A percentile compares a stretch with the other conserved stretches of the same genome.
Conservation (phyloP, 2,329 filamentous ascomycete species). For the Ilyonectria destructans region DNA sequence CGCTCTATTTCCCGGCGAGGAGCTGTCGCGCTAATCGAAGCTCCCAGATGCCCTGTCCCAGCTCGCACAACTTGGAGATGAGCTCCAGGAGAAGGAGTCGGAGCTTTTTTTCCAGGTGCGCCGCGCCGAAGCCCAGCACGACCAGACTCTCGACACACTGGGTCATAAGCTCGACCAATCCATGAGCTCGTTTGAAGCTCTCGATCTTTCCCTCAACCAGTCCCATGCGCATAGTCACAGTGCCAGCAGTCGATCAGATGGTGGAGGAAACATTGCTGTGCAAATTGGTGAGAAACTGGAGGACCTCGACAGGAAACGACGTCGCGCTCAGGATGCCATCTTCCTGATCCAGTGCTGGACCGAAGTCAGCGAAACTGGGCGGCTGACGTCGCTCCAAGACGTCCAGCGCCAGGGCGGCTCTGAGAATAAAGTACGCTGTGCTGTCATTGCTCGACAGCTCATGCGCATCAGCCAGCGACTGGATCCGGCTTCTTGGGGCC, state of each 20-base stretch:
- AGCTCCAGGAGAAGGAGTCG: conserved; percentile 91
- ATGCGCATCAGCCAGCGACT: conserved; percentile 94
- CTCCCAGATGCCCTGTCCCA: conserved; percentile 75
- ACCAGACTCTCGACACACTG: conserved; percentile 89
- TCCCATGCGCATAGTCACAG: conserved; percentile 59
- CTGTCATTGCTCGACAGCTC: conserved; percentile 92
- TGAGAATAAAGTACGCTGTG: conserved; percentile 94
- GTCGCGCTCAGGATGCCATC: conserved; percentile 91
- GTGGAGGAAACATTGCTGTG: conserved; percentile 90
- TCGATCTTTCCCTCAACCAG: conserved; percentile 87
- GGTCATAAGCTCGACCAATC: conserved; percentile 93
- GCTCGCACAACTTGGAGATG: conserved; percentile 81
- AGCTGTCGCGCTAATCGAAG: conserved; percentile 31
- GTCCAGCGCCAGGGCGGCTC: conserved; percentile 87
- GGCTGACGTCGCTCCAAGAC: conserved; percentile 89
- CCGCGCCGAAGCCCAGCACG: conserved; percentile 92
- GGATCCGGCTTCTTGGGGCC: conserved; percentile 82
- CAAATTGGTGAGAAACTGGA: conserved; percentile 95
- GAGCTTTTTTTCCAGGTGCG: conserved; percentile 92
- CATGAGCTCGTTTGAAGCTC: conserved; percentile 90
- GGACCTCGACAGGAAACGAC: conserved; percentile 92
- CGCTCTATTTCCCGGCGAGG: background rate
- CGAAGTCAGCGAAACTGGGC: conserved; percentile 91
- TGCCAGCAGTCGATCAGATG: conserved; percentile 59
- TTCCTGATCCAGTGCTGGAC: conserved; percentile 98